Evolutionary conservation across 768 basidiomycete genomes (phyloP).

Genomic region (Lactifluus hygrophoroides): DNA sequence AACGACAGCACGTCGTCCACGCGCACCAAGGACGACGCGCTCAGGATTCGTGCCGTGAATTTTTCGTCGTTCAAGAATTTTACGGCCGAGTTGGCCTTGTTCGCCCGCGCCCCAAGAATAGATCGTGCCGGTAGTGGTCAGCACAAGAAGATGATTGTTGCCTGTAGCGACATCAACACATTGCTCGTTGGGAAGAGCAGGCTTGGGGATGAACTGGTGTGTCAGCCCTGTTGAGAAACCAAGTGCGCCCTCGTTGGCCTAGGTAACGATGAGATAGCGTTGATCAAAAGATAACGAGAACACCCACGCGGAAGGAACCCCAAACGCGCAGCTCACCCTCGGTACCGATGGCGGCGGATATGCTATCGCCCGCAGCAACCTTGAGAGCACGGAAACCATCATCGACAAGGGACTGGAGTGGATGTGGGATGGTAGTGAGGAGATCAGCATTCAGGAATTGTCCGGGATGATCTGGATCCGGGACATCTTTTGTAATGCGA

Average conservation of each 20-base stretch:
- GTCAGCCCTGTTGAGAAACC: conserved; percentile 66
- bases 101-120: conserved; percentile 90
- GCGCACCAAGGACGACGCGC: conserved; percentile 65
- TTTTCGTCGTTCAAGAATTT: conserved; percentile 80
- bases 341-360: conserved; percentile 74
- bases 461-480: conserved; percentile 49
- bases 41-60: conserved; percentile 87
- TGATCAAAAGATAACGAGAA: background rate
- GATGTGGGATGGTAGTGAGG: conserved; percentile 50
- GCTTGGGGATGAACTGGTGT: conserved; percentile 60
- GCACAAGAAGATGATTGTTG: conserved; percentile 80
- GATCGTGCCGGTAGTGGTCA: conserved; percentile 82
- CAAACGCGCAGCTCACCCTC: conserved; percentile 80
- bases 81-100: conserved; percentile 85
- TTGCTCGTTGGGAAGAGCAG: conserved; percentile 54
- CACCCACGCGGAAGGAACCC: conserved; percentile 79
- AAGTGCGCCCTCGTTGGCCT: conserved; percentile 76
- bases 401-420: conserved; percentile 58
- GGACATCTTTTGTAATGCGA: conserved; percentile 56
- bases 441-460: conserved; percentile 46
- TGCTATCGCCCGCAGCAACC: conserved; percentile 79
- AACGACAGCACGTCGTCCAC: conserved; percentile 53
- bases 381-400: conserved; percentile 80
- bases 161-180: conserved; percentile 73
- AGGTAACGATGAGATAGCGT: conserved; percentile 1